Base-by-base conservation (phyloP, 495 filamentous ascomycete genomes). In the Amphirosellinia nigrospora region DNA sequence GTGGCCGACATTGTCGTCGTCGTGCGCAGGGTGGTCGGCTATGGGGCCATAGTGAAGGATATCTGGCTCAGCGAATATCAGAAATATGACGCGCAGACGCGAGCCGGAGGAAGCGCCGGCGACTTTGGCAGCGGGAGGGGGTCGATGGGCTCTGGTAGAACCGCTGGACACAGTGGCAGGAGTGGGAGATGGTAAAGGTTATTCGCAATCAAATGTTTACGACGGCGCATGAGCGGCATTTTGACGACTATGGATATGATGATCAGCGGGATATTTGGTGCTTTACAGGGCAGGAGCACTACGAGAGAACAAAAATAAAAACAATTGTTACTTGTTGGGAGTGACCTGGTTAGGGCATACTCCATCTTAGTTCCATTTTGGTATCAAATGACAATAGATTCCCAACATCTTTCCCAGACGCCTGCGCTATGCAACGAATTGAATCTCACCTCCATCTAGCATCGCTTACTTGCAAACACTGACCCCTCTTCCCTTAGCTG, bases 31-130 rank as follows among this genome's bases (percentile, higher is more conserved):
- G 13, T 79, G 2, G 71, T 68, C 2, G 88, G 84, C 0, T 90
- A 88, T 82, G 69, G 82, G 3, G 79, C 80, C 66, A 85, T 86
- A 8, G 80, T 90, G 61, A 75, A 80, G 68, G 77, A 81, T 30
- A 86, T 92, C 36, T 90, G 90, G 80, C 77, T 84, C 70, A 77
- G 80, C 65, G 87, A 89, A 78, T 89, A 89, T 66, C 75, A 81
- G 73, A 79, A 70, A 60, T 81, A 83, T 56, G 79, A 78, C 59
- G 82, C 78, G 21, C 75, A 82, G 80, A 78, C 74, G 26, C 72
- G 72, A 38, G 70, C 71, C 7, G 72, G 68, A 26, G 66, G 66
- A 16, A 69, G 26, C 13, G 45, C 60, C 3, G 39, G 30, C 3
- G 71, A 70, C 21, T 70, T 69, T 23, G 71, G 70, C 58, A 65